These are phyloP conservation scores for Termitomyces heimii DNA, from an alignment of 768 basidiomycete species.

Conservation along the genomic window DNA sequence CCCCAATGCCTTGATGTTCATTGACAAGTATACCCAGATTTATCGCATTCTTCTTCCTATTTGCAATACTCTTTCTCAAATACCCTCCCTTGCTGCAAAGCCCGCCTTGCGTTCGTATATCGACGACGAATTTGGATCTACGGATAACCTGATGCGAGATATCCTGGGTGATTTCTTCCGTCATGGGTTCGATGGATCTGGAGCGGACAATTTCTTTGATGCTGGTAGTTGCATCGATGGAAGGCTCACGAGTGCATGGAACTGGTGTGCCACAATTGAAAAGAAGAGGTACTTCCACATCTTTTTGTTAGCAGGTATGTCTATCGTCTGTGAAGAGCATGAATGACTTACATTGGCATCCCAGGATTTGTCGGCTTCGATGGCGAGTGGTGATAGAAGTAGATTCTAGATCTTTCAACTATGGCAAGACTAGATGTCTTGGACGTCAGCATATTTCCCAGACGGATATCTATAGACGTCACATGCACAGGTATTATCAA, in stretches of 20 bases:
- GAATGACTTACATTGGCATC: slow-evolving; percentile 1
- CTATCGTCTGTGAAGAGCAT: not conserved
- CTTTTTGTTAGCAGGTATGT: slow-evolving; percentile 70
- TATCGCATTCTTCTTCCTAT: slow-evolving; percentile 87
- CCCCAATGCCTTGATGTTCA: slow-evolving; percentile 82
- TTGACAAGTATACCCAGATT: slow-evolving; percentile 90
- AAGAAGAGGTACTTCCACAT: slow-evolving; percentile 82
- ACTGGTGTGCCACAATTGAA: slow-evolving; percentile 83
- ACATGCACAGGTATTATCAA: not conserved
- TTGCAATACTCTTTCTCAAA: slow-evolving; percentile 74
- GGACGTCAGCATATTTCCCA: not conserved
- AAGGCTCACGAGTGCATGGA: slow-evolving; percentile 85
- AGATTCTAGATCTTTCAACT: not conserved
- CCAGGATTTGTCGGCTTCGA: slow-evolving; percentile 82
- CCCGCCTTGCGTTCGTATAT: slow-evolving; percentile 73
- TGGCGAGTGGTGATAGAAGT: slow-evolving; percentile 62
- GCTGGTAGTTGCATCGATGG: slow-evolving; percentile 85
- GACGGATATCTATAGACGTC: not conserved
- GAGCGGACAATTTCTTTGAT: slow-evolving; percentile 89
- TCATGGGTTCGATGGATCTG: slow-evolving; percentile 85
- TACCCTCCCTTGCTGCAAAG: slow-evolving; percentile 58
- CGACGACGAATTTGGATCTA: slow-evolving; percentile 76
- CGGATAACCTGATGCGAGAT: slow-evolving; percentile 61
- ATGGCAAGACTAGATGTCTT: not conserved
- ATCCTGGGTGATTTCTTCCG: slow-evolving; percentile 82